A percentile compares a stretch with the other conserved stretches of the same genome.
Evolutionary conservation across 805 yeast species (phyloP).

Genomic region (Phaffomyces antillensis): DNA sequence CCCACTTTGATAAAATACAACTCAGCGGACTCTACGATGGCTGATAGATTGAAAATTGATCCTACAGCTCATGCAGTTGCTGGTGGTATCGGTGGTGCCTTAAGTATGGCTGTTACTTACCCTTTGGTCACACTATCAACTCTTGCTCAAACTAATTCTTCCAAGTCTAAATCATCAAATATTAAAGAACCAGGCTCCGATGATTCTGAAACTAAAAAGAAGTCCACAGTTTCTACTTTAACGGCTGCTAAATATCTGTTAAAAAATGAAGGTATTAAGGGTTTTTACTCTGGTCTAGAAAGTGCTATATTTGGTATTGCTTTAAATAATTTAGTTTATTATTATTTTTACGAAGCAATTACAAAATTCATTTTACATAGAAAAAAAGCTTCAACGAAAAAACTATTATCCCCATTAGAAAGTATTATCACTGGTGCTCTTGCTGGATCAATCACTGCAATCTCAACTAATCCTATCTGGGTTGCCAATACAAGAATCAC

Average conservation of each 20-base stretch:
- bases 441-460: slow-evolving; percentile 81
- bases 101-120: slow-evolving; percentile 80
- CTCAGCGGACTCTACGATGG: slow-evolving; percentile 6
- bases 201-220: background rate
- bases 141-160: slow-evolving; percentile 68
- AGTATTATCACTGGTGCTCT: slow-evolving; percentile 45
- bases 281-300: slow-evolving; percentile 80
- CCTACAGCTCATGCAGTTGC: slow-evolving; percentile 77
- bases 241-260: slow-evolving; percentile 42
- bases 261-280: slow-evolving; percentile 52
- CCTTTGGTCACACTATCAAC: slow-evolving; percentile 86
- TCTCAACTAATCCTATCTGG: slow-evolving; percentile 87
- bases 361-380: slow-evolving; percentile 35
- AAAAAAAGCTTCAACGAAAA: slow-evolving; percentile 16
- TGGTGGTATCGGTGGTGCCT: slow-evolving; percentile 91
- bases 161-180: slow-evolving; percentile 15
- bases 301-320: slow-evolving; percentile 84
- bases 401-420: slow-evolving; percentile 16
- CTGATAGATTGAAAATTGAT: slow-evolving; percentile 21
- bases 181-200: slow-evolving; percentile 1
- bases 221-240: slow-evolving; percentile 19
- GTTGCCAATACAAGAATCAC: slow-evolving; percentile 89
- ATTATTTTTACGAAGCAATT: slow-evolving; percentile 81
- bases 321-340: slow-evolving; percentile 80
- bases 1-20: no score